phyloP scores from a whole-genome alignment of 2,329 filamentous ascomycete species.

The Fusarium sambucinum region DNA sequence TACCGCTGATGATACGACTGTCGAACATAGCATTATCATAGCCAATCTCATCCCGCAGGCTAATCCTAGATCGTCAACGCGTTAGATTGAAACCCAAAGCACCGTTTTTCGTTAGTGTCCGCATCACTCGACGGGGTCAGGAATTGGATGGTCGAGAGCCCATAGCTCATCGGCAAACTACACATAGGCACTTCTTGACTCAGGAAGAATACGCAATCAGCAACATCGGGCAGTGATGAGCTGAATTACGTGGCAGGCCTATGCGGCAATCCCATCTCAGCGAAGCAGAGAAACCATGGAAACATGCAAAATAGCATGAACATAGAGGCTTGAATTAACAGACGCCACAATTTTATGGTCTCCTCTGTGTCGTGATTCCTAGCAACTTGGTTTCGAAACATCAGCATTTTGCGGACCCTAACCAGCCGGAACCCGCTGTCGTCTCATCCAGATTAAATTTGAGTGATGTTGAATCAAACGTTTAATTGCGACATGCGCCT shows the following conservation, averaged over 20 bases:
- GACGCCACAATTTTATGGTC: conserved; percentile 3
- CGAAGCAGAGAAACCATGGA: neutral
- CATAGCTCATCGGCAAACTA: neutral
- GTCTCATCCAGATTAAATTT: conserved; percentile 13
- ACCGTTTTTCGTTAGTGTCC: conserved; percentile 39
- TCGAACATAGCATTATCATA: neutral
- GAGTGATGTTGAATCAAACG: neutral
- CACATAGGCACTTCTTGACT: neutral
- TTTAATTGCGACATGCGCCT: neutral
- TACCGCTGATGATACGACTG: conserved; percentile 1
- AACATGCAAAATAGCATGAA: conserved; percentile 1
- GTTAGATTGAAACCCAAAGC: conserved; percentile 18
- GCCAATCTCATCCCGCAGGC: conserved; percentile 38
- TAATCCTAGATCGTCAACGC: conserved; percentile 33
- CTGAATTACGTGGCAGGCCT: conserved; percentile 13
- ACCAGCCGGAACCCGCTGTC: neutral
- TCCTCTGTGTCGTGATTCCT: conserved; percentile 18
- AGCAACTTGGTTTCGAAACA: conserved; percentile 33
- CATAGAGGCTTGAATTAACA: conserved; percentile 7
- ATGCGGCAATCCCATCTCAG: neutral
- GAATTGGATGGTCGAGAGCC: conserved; percentile 22
- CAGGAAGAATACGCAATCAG: conserved; percentile 9
- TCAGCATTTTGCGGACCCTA: conserved; percentile 2
- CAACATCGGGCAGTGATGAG: conserved; percentile 19
- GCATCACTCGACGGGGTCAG: conserved; percentile 8